Conservation (phyloP, 2,329 filamentous ascomycete species). For the Penicillium sp. region DNA sequence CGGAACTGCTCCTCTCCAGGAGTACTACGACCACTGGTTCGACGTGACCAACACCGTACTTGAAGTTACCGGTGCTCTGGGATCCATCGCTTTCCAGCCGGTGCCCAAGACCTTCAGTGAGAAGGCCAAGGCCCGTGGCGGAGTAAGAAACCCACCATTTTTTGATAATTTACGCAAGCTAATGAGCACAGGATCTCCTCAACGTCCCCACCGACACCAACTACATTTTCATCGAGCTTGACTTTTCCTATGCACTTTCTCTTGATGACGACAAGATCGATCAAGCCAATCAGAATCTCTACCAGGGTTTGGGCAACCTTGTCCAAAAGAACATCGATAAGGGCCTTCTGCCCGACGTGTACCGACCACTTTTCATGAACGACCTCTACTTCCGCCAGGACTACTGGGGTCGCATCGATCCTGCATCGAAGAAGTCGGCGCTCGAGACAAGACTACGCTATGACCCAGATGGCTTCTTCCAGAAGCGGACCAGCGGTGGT, state of each 20-base stretch:
- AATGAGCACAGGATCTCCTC: slow-evolving; percentile 44
- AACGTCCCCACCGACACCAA: slow-evolving; percentile 49
- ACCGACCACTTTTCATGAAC: slow-evolving; percentile 56
- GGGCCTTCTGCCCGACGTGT: slow-evolving; percentile 47
- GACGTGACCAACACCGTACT: slow-evolving; percentile 38
- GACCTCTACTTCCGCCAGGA: slow-evolving; percentile 53
- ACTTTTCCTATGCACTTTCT: slow-evolving; percentile 50
- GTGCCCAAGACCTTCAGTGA: slow-evolving; percentile 43
- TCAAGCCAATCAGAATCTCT: slow-evolving; percentile 46
- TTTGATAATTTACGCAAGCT: not conserved
- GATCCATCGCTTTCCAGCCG: slow-evolving; percentile 47
- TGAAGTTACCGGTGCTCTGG: slow-evolving; percentile 37
- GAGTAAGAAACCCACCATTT: slow-evolving; percentile 35
- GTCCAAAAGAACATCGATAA: slow-evolving; percentile 43
- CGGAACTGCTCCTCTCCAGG: slow-evolving; percentile 39
- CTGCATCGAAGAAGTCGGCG: slow-evolving; percentile 39
- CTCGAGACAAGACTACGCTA: slow-evolving; percentile 43
- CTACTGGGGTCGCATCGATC: slow-evolving; percentile 50
- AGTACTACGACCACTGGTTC: slow-evolving; percentile 43
- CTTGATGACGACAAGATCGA: slow-evolving; percentile 47
- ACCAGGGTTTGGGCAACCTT: slow-evolving; percentile 44
- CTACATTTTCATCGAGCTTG: slow-evolving; percentile 54
- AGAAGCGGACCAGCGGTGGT: slow-evolving; percentile 48
- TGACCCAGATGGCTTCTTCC: slow-evolving; percentile 51
- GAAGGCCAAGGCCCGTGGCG: slow-evolving; percentile 43